Evolutionary conservation across 805 yeast genomes (phyloP).

Genomic region (Metschnikowia gelsemii): DNA sequence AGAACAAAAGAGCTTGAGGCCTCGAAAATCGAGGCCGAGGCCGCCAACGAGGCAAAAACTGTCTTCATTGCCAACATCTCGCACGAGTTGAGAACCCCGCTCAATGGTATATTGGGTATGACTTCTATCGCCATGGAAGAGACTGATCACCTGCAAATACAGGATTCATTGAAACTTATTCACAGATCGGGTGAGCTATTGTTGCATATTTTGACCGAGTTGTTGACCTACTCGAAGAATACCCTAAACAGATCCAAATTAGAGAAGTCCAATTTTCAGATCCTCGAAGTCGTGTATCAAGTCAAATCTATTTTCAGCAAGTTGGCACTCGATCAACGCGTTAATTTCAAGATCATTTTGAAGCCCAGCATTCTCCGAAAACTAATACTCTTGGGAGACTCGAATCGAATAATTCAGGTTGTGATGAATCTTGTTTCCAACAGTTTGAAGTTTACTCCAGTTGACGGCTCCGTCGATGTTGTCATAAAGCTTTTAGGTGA

Average conservation of each 20-base stretch:
- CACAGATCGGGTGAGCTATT: constrained; percentile 89
- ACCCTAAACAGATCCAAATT: constrained; percentile 79
- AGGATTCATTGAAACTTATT: constrained; percentile 74
- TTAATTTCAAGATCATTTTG: constrained; percentile 59
- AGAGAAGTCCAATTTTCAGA: constrained; percentile 77
- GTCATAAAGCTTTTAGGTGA: constrained; percentile 64
- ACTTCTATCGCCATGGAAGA: constrained; percentile 93
- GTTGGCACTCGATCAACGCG: constrained; percentile 74
- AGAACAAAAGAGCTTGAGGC: constrained; percentile 87
- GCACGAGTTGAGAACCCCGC: constrained; percentile 91
- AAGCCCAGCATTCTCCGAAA: constrained; percentile 60
- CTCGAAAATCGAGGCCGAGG: constrained; percentile 85
- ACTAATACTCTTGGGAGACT: constrained; percentile 79
- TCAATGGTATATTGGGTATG: constrained; percentile 95
- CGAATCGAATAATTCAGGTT: constrained; percentile 86
- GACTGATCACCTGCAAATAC: constrained; percentile 61
- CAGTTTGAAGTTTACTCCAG: constrained; percentile 89
- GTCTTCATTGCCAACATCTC: constrained; percentile 90
- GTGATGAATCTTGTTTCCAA: constrained; percentile 91
- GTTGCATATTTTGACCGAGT: constrained; percentile 84
- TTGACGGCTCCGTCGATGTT: constrained; percentile 76
- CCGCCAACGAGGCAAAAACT: constrained; percentile 95
- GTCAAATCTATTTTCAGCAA: constrained; percentile 82
- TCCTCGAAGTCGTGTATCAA: constrained; percentile 80
- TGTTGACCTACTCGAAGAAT: constrained; percentile 88